Percentiles rank a stretch among this genome's conserved stretches.
Conservation (phyloP, 257 asterid species). For the Lithospermum erythrorhizon region DNA sequence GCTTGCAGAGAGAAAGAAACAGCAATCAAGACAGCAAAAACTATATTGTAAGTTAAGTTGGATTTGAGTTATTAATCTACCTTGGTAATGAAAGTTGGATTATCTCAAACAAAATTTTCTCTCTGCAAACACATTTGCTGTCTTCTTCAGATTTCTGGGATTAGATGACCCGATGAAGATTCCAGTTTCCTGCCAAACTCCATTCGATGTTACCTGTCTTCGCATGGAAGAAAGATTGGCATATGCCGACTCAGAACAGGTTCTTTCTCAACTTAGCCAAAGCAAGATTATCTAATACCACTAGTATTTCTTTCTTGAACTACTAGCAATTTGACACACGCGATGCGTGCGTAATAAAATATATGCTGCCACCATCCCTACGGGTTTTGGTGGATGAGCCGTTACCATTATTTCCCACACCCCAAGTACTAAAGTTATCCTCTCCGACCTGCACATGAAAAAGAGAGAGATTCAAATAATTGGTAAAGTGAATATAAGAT, state of each 20-base stretch:
- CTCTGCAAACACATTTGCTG: neutral
- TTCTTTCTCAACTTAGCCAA: constrained; percentile 11
- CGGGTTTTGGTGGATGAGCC: no score
- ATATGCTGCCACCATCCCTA: no score
- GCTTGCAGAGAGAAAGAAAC: constrained; percentile 41
- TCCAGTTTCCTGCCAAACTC: constrained; percentile 47
- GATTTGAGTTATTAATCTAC: neutral
- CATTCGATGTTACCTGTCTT: constrained; percentile 65
- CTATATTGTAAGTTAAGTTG: constrained; percentile 51
- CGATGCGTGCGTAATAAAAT: no score
- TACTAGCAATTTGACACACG: no score
- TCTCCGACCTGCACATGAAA: no score
- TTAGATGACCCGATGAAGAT: constrained; percentile 57
- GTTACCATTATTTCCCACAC: no score
- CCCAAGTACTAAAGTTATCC: no score
- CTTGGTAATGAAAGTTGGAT: neutral
- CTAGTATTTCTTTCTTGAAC: neutral
- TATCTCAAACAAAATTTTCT: neutral
- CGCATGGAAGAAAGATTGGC: constrained; percentile 77
- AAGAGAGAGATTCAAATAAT: no score
- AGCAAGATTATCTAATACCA: neutral
- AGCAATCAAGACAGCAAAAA: constrained; percentile 61
- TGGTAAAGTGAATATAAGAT: no score
- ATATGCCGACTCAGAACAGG: constrained; percentile 63
- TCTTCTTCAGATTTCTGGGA: constrained; percentile 51